Evolutionary conservation across 805 yeast species (phyloP), one percentile per base, ranked within the genome.

Genomic region (Hanseniaspora pseudoguilliermondii): DNA sequence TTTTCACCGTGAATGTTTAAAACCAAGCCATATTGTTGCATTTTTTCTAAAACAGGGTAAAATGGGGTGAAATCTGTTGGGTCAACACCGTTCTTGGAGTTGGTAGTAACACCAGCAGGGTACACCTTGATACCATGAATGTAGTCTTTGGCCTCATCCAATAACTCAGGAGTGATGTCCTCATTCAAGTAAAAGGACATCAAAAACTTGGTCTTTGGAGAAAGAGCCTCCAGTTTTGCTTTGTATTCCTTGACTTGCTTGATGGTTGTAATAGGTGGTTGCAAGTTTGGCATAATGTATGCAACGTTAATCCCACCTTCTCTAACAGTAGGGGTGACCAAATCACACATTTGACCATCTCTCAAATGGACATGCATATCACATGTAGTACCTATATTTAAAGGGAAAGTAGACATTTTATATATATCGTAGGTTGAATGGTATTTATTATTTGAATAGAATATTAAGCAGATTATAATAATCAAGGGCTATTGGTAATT

Each of bases 91-190:
- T 83, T 86, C 49, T 78, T 70, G 10, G 96, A 88, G 72, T 93
- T 93, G 41, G 99, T 93, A n/a, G 99, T 93, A 35, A 93, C 99
- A 47, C 99, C 99, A 1, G 97, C 97, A 43, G 99, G 99, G 68
- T 93, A 93, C 67, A 96, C 89, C 69, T 93, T 93, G 61, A 93
- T 87, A 57, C 99, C 99, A 34, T 81, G 75, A 55, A 91, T 81
- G 40, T 80, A 81, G 55, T 74, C 66, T 8, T 90, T 95, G 38
- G 97, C 97, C 59, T 80, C 78, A 55, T 79, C 81, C 57, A 93
- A 83, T 42, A 88, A 73, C 60, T 86, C 95, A 0, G 97, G 97
- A 1, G 96, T 87, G 60, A 93, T 73, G 0, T 81, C 85, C 55
- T 77, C 80, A 52, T 84, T 78, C 42, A 93, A 75, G 63, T 93